Conservation (phyloP, 495 filamentous ascomycete genomes). For the Astrothelium subdiscretum region DNA sequence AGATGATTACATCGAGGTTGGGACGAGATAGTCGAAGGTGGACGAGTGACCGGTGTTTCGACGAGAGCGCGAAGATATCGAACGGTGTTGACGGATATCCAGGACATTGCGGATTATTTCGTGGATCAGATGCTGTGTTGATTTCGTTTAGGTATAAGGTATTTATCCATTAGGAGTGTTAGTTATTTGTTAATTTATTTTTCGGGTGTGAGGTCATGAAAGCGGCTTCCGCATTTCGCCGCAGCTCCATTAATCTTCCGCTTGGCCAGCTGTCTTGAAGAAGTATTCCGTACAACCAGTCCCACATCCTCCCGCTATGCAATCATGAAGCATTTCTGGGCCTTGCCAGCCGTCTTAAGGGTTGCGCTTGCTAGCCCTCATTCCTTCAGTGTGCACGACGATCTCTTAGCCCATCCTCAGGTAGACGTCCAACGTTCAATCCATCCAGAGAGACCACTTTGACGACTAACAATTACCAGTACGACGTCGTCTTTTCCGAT, state of each 20-base stretch:
- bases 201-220: neutral
- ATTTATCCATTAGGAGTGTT: too few relatives aligned
- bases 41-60: neutral
- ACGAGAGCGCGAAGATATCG: neutral
- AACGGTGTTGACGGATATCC: neutral
- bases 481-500: conserved; percentile 68
- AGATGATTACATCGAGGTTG: neutral
- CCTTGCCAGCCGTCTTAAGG: conserved; percentile 27
- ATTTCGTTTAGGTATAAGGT: too few relatives aligned
- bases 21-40: neutral
- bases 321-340: conserved; percentile 29
- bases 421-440: conserved; percentile 33
- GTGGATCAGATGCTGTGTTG: neutral
- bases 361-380: conserved; percentile 41
- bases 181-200: too few relatives aligned
- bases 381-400: conserved; percentile 76
- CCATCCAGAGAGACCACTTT: neutral
- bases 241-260: conserved; percentile 3
- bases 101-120: neutral
- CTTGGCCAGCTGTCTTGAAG: neutral
- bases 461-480: conserved; percentile 38
- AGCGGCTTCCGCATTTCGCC: neutral
- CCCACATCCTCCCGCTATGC: neutral
- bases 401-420: conserved; percentile 85
- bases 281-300: neutral